Percentiles rank a stretch among this genome's conserved stretches.
Evolutionary conservation across 768 basidiomycete species (phyloP).

Genomic region (Rhizopogon salebrosus): DNA sequence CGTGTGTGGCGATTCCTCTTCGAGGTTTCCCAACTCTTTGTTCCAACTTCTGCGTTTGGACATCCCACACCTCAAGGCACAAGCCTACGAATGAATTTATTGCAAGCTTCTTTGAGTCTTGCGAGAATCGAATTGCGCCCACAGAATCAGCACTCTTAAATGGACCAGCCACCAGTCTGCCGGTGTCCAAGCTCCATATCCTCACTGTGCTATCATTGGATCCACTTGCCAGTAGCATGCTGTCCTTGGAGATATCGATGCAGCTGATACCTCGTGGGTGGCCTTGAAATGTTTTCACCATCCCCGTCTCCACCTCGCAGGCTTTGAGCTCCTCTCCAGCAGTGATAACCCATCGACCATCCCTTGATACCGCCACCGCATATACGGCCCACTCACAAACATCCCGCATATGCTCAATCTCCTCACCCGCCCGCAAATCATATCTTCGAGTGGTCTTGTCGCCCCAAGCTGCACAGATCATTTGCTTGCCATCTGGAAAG

Average conservation of each 20-base stretch:
- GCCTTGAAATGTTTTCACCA: neutral
- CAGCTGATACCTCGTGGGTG: no score
- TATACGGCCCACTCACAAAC: neutral
- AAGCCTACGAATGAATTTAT: no score
- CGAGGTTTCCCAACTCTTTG: no score
- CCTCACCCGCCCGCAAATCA: neutral
- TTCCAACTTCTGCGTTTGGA: no score
- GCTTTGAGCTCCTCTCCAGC: neutral
- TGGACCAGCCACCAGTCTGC: no score
- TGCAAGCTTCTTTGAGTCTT: no score
- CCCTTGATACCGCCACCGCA: neutral
- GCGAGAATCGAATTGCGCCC: no score
- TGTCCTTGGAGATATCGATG: neutral
- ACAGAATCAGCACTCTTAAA: no score
- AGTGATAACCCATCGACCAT: neutral
- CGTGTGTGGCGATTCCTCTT: neutral
- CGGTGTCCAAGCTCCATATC: neutral
- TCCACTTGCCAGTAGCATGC: neutral
- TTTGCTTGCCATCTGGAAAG: neutral
- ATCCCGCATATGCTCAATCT: neutral
- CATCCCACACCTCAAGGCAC: no score
- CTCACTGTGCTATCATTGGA: neutral
- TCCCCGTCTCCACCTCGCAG: neutral
- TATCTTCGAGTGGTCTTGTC: neutral
- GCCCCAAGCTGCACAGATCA: neutral